phyloP scores from a whole-genome alignment of 352 stramenopile species.

The Phytophthora podocarpi region DNA sequence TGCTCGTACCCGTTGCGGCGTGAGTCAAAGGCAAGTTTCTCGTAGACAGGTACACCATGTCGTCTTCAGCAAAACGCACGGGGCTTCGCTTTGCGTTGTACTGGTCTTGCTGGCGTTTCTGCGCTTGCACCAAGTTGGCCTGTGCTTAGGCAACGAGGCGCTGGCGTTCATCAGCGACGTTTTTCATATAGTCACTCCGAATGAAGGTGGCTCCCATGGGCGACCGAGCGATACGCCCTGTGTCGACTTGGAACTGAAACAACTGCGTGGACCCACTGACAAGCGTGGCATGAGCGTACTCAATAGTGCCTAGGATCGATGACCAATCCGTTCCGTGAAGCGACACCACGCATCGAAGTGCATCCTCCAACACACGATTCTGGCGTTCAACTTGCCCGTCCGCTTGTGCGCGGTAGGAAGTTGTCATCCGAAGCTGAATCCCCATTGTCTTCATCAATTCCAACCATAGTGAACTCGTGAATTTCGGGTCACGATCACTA shows the following conservation, averaged over 20 bases:
- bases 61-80: background rate
- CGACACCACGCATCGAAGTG: constrained; percentile 5
- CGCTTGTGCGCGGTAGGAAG: background rate
- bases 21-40: constrained; percentile 1
- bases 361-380: constrained; percentile 7
- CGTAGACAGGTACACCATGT: background rate
- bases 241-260: constrained; percentile 13
- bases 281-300: constrained; percentile 1
- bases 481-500: constrained; percentile 10
- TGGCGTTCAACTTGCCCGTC: constrained; percentile 5
- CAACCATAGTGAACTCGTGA: constrained; percentile 1
- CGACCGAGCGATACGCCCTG: background rate
- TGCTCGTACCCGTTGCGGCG: background rate
- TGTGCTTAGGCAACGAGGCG: background rate
- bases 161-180: background rate
- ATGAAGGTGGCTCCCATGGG: background rate
- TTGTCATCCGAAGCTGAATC: constrained; percentile 1
- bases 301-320: background rate
- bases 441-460: constrained; percentile 9
- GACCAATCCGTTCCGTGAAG: constrained; percentile 3
- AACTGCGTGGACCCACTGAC: constrained; percentile 1
- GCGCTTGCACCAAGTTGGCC: background rate
- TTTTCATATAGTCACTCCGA: background rate
- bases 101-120: background rate
- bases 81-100: background rate